A percentile compares a stretch with the other conserved stretches of the same genome.
phyloP scores from a whole-genome alignment of 306 rosid species.

The Lotus japonicus region DNA sequence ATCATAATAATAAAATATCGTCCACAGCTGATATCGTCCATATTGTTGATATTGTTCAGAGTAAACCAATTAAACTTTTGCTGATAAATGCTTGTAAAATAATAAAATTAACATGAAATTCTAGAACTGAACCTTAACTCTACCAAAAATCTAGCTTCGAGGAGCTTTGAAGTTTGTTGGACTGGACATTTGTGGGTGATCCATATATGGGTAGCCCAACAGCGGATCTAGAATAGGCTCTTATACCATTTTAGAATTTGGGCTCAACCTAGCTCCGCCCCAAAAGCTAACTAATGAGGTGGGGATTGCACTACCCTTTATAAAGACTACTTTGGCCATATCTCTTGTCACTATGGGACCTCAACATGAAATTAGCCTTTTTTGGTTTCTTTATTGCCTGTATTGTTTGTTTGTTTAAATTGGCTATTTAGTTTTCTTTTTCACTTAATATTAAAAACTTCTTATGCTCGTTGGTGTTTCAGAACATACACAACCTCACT shows the following conservation, averaged over 20 bases:
- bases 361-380: background rate
- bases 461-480: constrained; percentile 28
- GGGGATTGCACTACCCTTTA: too few species aligned
- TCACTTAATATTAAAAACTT: constrained; percentile 4
- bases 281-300: too few species aligned
- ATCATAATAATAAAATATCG: background rate
- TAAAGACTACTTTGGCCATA: too few species aligned
- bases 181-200: too few species aligned
- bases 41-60: background rate
- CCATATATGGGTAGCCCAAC: too few species aligned
- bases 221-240: too few species aligned
- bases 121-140: background rate
- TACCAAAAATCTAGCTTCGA: background rate
- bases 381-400: constrained; percentile 7
- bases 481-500: constrained; percentile 70
- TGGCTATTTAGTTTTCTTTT: constrained; percentile 17
- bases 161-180: too few species aligned
- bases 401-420: constrained; percentile 5
- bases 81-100: constrained; percentile 4
- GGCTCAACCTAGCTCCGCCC: too few species aligned
- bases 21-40: background rate
- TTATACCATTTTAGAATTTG: too few species aligned
- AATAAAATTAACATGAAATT: too few species aligned
- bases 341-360: too few species aligned
- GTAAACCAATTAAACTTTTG: background rate